A percentile compares a stretch with the other conserved stretches of the same genome.
Conservation (phyloP, 148 eudicot genomes). For the Rhododendron ovatum region DNA sequence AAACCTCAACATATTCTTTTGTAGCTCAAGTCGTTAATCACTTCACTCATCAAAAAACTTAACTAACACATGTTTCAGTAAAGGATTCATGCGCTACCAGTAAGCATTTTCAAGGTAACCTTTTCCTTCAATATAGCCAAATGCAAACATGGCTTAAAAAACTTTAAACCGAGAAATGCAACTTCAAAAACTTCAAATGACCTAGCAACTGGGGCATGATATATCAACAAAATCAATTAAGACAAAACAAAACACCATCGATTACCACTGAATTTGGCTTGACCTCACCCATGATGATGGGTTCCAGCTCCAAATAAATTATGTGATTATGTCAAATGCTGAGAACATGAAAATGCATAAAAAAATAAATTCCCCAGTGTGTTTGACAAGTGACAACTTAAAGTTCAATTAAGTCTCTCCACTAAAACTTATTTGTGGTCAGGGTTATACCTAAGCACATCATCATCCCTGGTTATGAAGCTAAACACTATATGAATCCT, state of each 20-base stretch:
- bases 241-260: neutral
- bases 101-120: neutral
- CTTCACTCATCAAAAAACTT: neutral
- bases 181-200: neutral
- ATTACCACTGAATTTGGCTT: neutral
- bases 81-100: neutral
- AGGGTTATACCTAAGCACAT: neutral
- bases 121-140: neutral
- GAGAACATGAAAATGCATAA: neutral
- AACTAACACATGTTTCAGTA: neutral
- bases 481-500: neutral
- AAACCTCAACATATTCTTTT: neutral
- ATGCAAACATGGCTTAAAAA: neutral
- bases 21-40: neutral
- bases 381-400: neutral
- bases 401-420: neutral
- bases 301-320: neutral
- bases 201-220: neutral
- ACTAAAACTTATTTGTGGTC: neutral
- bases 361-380: neutral
- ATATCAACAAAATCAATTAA: neutral
- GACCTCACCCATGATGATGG: neutral
- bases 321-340: neutral
- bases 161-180: neutral
- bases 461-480: neutral